Conservation (phyloP, 192 early-diverging fungal genomes). For the Linnemannia zychae region DNA sequence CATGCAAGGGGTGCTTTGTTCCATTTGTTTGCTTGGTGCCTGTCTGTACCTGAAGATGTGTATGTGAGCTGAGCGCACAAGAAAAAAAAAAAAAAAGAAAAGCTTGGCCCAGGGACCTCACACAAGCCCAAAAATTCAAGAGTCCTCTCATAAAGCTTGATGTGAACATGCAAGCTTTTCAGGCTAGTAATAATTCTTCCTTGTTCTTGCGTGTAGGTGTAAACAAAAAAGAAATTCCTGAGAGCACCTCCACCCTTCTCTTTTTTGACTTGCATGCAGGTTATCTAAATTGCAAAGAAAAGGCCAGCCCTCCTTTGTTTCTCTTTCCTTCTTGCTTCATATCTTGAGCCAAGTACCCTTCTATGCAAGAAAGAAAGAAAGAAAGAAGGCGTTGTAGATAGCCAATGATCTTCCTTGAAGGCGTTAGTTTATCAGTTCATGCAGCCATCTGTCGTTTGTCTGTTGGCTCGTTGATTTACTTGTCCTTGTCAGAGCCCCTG, state of each 20-base stretch:
- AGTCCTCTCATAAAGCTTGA: background rate
- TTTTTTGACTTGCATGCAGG: background rate
- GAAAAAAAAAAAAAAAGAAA: no score
- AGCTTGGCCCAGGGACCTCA: no score
- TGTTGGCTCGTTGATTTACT: background rate
- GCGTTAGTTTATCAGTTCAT: background rate
- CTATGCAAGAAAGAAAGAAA: no score
- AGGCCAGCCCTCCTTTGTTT: no score
- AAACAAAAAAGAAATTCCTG: conserved; percentile 2
- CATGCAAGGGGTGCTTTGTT: conserved; percentile 5
- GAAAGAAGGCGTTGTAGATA: background rate
- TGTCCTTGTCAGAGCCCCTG: background rate
- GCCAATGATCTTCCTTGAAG: background rate
- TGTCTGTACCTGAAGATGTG: no score
- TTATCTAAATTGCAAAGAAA: no score
- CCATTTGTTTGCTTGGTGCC: background rate
- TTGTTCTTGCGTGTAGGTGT: background rate
- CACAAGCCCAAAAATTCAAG: no score
- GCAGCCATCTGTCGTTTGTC: background rate
- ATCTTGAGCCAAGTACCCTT: no score
- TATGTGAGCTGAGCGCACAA: no score
- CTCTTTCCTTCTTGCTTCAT: no score
- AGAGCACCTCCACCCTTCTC: no score
- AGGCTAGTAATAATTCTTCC: conserved; percentile 4
- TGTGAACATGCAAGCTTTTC: background rate